phyloP scores from a whole-genome alignment of 2,329 filamentous ascomycete species.

The Claviceps sp. region DNA sequence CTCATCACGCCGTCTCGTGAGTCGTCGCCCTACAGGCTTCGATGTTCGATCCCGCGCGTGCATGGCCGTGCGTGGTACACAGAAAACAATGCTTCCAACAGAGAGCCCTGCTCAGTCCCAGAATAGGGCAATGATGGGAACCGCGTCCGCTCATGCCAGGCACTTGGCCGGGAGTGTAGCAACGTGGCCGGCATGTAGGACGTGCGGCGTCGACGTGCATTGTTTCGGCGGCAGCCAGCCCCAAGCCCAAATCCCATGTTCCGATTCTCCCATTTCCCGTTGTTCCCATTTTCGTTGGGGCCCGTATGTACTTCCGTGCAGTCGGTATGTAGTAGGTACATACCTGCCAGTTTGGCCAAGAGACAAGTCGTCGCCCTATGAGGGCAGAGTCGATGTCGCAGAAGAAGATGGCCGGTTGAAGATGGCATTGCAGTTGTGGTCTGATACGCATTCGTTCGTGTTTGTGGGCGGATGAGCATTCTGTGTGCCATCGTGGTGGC shows the following conservation, averaged over 20 bases:
- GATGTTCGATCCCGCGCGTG: neutral
- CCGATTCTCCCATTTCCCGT: neutral
- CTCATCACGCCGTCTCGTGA: too few relatives aligned
- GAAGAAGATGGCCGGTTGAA: too few relatives aligned
- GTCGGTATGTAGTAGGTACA: neutral
- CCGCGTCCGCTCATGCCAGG: neutral
- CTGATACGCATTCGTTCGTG: neutral
- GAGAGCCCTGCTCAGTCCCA: neutral
- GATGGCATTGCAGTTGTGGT: neutral
- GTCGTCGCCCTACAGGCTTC: neutral
- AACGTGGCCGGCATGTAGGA: conserved; percentile 2
- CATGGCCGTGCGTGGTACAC: neutral
- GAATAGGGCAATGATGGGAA: conserved; percentile 1
- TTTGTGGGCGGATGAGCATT: neutral
- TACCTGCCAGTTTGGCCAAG: neutral
- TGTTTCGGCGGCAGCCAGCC: neutral
- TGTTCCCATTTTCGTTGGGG: too few relatives aligned
- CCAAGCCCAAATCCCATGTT: neutral
- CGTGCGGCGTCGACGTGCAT: neutral
- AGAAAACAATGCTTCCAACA: neutral
- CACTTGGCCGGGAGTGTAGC: neutral
- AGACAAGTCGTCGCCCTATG: neutral
- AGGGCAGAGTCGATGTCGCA: neutral
- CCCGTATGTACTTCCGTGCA: neutral
- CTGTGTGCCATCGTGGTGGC: neutral